These are phyloP conservation scores for Venturia aucupariae DNA, from an alignment of 2,329 filamentous ascomycete genomes.

Conservation along the genomic window DNA sequence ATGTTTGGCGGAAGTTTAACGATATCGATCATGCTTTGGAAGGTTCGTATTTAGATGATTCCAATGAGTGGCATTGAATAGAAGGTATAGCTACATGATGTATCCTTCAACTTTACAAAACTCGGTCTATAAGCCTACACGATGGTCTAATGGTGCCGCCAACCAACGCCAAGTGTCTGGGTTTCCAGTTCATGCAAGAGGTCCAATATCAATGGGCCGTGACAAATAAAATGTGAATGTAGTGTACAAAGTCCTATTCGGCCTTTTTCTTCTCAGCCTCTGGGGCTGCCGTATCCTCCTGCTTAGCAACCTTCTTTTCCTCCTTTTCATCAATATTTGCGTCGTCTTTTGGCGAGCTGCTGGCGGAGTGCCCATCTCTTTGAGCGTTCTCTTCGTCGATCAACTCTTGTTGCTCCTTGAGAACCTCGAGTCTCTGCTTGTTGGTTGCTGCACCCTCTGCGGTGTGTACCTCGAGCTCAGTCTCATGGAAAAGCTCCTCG, in stretches of 20 bases:
- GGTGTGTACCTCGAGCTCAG: constrained; percentile 94
- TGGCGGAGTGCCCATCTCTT: constrained; percentile 54
- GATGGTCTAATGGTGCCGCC: not conserved
- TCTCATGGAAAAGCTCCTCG: constrained; percentile 98
- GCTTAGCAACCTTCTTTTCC: constrained; percentile 33
- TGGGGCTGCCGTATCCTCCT: not conserved
- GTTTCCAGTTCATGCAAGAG: not conserved
- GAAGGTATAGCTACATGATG: not conserved
- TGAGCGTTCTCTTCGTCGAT: constrained; percentile 97
- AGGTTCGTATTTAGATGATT: no score
- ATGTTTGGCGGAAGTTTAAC: no score
- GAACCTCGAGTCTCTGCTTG: constrained; percentile 95
- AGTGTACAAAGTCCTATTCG: not conserved
- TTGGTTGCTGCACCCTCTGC: constrained; percentile 96
- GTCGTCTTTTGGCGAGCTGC: constrained; percentile 62
- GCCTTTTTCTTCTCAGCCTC: constrained; percentile 5
- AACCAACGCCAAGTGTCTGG: not conserved
- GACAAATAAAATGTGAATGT: not conserved
- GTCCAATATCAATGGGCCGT: not conserved
- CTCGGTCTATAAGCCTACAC: constrained; percentile 2
- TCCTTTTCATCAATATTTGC: constrained; percentile 96
- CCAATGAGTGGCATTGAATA: constrained; percentile 1
- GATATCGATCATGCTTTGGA: no score
- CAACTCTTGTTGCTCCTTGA: constrained; percentile 96
- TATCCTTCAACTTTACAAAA: not conserved